Percentiles rank a stretch among this genome's conserved stretches.
Evolutionary conservation across 179 eudicot genomes (phyloP).

Genomic region (Beta lomatogona): DNA sequence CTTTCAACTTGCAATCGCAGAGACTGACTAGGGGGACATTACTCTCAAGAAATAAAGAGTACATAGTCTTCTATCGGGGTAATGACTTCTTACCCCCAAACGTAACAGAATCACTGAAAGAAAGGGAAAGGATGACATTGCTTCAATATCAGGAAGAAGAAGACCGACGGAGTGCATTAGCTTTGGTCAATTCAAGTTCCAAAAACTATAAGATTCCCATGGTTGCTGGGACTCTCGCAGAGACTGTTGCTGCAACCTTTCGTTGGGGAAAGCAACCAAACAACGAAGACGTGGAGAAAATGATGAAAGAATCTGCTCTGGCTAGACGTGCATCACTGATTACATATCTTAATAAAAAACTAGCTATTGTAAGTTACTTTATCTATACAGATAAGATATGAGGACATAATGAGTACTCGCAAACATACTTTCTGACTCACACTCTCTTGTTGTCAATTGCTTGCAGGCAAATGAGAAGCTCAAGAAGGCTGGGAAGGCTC

Average conservation of each 20-base stretch:
- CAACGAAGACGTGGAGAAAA: conserved; percentile 58
- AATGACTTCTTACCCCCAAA: conserved; percentile 86
- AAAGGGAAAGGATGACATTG: conserved; percentile 56
- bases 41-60: conserved; percentile 89
- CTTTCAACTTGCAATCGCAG: conserved; percentile 45
- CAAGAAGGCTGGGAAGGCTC: conserved; percentile 69
- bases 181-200: conserved; percentile 36
- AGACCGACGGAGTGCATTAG: conserved; percentile 51
- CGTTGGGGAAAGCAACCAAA: conserved; percentile 72
- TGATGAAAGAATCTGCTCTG: conserved; percentile 71
- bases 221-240: conserved; percentile 94
- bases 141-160: conserved; percentile 77
- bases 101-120: conserved; percentile 59
- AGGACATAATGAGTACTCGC: neutral
- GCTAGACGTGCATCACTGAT: conserved; percentile 83
- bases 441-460: neutral
- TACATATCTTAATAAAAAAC: conserved; percentile 60
- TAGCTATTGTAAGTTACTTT: conserved; percentile 57
- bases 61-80: conserved; percentile 89
- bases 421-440: neutral
- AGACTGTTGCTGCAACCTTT: conserved; percentile 86
- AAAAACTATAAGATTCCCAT: conserved; percentile 43
- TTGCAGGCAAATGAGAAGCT: conserved; percentile 82
- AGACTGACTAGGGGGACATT: conserved; percentile 86
- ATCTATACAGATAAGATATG: neutral